Base-by-base conservation (phyloP, 2,329 filamentous ascomycete species). In the Calonectria hawksworthii region DNA sequence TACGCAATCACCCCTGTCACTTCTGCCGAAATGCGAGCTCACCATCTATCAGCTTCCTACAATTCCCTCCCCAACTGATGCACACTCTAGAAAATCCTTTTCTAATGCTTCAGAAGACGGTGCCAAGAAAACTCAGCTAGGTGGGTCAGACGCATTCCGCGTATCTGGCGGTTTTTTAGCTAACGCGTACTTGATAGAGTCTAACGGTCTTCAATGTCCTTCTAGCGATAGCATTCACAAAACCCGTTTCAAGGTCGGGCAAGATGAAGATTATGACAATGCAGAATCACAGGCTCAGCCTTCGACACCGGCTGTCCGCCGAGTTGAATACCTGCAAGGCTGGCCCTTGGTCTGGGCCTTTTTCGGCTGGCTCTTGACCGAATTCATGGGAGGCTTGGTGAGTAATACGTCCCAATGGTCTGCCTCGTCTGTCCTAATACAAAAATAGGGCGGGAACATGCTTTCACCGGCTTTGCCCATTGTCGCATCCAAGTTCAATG, bases 401-500 rank as follows among this genome's bases (percentile, higher is more conserved):
- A 38, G 56, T 61, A 26, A 8, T 28, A 5, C 11, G 13, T 3
- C 23, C n/a, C 5, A 4, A 18, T 23, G 26, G 13, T 23, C 4
- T 7, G 4, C 6, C n/a, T 61, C 2, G 21, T 11, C 30, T 38
- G 3, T 21, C 10, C 32, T 61, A 41, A 61, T 2, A 18, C 3
- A 26, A 3, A 36, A 2, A 1, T 13, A 61, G 56, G 56, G 56
- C 23, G 56, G 56, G 4, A 26, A 28, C 11, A 61, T 61, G 56
- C 56, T 61, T 41, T 61, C 56, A 4, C 56, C 56, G 21, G 56
- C 56, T 13, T 61, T 61, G 56, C 56, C 56, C n/a, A 41, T 61
- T 41, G 56, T 61, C n/a, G 56, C 56, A 10, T 61, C 56, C 34
- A 61, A 61, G 34, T 61, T 61, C 34, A 61, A 61, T 28, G 56